Evolutionary conservation across 345 rosid genomes (phyloP), one percentile per base, ranked within the genome.

Genomic region (Eucalyptus tenuipes): DNA sequence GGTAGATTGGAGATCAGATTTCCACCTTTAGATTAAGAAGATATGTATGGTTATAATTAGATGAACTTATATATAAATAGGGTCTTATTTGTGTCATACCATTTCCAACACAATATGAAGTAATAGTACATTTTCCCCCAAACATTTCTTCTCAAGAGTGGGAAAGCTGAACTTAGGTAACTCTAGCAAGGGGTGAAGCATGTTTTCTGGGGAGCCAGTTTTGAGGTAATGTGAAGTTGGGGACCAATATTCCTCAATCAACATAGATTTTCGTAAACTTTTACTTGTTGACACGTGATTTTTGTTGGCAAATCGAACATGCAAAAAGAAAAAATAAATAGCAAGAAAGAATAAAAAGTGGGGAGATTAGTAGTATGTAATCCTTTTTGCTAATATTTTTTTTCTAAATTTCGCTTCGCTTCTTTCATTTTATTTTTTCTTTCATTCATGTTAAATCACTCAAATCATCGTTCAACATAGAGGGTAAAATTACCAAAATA

Each of bases 201-300:
- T 3, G 6, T 8, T 55, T 55, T 55, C 13, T 24, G 9, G 13
- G 3, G 13, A 55, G 1, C 13, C 0, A 1, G 61, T 55, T 55
- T 55, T 55, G 29, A 55, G 61, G 29, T 55, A 55, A 55, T 55
- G 61, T 10, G 29, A 55, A 55, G 29, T 55, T 55, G 29, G 29
- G 61, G 3, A 55, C 3, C 5, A 55, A 0, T 24, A 24, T 22
- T 55, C 1, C 27, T 55, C 29, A 55, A 55, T 24, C 61, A 22
- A 55, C 29, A 10, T 0, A 24, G 1, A 24, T 55, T 55, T 55
- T 10, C 29, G 0, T 10, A 24, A 55, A 55, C 13, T 25, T 55
- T 55, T 10, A 55, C 13, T 24, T 55, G 61, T 55, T 55, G 61
- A 55, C 61, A 24, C 10, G 29, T 55, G 13, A 24, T 55, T 55